Percentiles rank a stretch among this genome's conserved stretches.
Conservation (phyloP, 2,329 filamentous ascomycete genomes). For the Venturia pyrina region DNA sequence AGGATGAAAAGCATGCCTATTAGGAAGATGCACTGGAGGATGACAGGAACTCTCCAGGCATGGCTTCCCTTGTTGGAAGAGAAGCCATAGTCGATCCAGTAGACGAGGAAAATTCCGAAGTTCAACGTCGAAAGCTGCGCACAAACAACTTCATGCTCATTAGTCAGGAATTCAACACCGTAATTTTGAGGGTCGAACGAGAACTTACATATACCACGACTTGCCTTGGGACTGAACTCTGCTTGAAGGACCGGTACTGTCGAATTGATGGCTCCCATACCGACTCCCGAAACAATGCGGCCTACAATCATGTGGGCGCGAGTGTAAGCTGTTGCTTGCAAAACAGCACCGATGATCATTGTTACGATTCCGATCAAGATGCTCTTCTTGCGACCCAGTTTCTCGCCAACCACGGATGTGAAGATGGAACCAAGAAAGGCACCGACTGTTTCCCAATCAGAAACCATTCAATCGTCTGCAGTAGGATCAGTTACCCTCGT, state of each 20-base stretch:
- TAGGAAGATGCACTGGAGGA: conserved; percentile 24
- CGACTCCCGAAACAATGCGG: conserved; percentile 38
- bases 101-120: conserved; percentile 28
- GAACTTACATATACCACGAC: neutral
- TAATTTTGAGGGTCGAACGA: conserved; percentile 20
- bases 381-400: conserved; percentile 45
- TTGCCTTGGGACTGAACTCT: conserved; percentile 23
- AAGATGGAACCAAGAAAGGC: conserved; percentile 33
- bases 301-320: conserved; percentile 37
- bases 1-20: conserved; percentile 21
- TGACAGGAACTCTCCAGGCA: conserved; percentile 25
- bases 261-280: conserved; percentile 37
- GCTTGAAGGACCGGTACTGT: conserved; percentile 36
- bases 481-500: conserved; percentile 35
- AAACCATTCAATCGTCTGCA: conserved; percentile 31
- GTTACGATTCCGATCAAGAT: conserved; percentile 50
- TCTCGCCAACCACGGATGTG: conserved; percentile 43
- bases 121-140: conserved; percentile 30
- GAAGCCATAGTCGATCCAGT: conserved; percentile 26
- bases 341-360: conserved; percentile 49
- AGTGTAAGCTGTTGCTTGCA: conserved; percentile 44
- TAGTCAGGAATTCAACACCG: conserved; percentile 20
- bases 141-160: conserved; percentile 32
- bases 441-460: conserved; percentile 21
- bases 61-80: conserved; percentile 20